Conservation (phyloP, 495 filamentous ascomycete species). For the Aspergillus sparsus region DNA sequence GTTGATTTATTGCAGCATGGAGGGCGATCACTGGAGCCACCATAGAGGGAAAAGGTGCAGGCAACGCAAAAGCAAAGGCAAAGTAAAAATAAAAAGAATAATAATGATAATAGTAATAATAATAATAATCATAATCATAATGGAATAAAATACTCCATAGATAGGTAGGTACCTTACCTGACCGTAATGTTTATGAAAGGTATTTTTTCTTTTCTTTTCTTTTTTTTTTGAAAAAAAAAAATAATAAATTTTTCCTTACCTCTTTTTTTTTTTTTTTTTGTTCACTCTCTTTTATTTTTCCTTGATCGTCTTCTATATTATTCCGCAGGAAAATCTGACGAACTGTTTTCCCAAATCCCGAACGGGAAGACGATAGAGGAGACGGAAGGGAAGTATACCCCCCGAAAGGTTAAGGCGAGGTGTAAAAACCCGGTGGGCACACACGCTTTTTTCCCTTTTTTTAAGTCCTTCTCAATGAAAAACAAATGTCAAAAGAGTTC, state of each 20-base stretch:
- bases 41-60: constrained; percentile 32
- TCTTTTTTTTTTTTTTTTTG: constrained; percentile 13
- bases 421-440: constrained; percentile 26
- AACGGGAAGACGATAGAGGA: constrained; percentile 18
- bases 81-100: constrained; percentile 27
- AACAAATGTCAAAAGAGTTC: constrained; percentile 1
- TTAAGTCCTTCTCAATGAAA: constrained; percentile 1
- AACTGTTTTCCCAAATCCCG: constrained; percentile 12
- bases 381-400: constrained; percentile 36
- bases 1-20: constrained; percentile 49
- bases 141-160: constrained; percentile 30
- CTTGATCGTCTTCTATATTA: constrained; percentile 8
- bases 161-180: constrained; percentile 27
- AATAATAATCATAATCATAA: constrained; percentile 27
- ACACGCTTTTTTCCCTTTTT: constrained; percentile 14
- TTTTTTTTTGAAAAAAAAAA: constrained; percentile 6
- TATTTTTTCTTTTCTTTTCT: constrained; percentile 16
- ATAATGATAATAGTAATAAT: constrained; percentile 16
- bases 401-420: constrained; percentile 26
- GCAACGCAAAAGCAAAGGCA: constrained; percentile 43
- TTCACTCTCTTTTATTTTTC: too few species aligned
- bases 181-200: constrained; percentile 21
- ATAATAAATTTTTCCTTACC: not conserved
- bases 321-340: not conserved
- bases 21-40: constrained; percentile 48